These are phyloP conservation scores for Aspergillus sp. DNA, from an alignment of 2,329 filamentous ascomycete genomes.

Conservation along the genomic window DNA sequence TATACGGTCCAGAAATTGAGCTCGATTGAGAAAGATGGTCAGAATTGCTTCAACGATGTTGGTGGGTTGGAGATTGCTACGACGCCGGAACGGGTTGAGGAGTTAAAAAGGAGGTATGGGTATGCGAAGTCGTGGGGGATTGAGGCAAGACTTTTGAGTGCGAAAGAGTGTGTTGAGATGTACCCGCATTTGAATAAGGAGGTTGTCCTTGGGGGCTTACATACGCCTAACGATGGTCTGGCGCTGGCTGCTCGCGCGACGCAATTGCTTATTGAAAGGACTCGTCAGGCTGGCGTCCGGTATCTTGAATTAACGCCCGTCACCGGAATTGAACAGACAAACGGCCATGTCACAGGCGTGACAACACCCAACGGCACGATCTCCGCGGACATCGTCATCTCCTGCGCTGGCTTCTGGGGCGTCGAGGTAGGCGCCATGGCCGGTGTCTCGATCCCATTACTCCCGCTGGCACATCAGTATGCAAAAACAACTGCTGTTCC, in stretches of 20 bases:
- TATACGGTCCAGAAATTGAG: conserved; percentile 58
- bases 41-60: conserved; percentile 54
- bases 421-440: conserved; percentile 59
- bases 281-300: conserved; percentile 50
- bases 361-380: conserved; percentile 44
- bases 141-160: conserved; percentile 45
- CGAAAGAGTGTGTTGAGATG: conserved; percentile 47
- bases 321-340: conserved; percentile 48
- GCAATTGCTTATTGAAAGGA: conserved; percentile 54
- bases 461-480: conserved; percentile 59
- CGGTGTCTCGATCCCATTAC: conserved; percentile 50
- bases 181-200: conserved; percentile 52
- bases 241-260: conserved; percentile 57
- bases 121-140: conserved; percentile 57
- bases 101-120: conserved; percentile 57
- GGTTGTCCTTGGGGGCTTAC: conserved; percentile 51
- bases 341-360: conserved; percentile 52
- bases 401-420: conserved; percentile 61
- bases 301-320: conserved; percentile 54
- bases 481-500: conserved; percentile 54
- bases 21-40: conserved; percentile 44
- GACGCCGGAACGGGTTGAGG: conserved; percentile 51
- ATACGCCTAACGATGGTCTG: conserved; percentile 56
- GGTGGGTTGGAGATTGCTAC: conserved; percentile 59
- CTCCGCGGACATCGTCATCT: conserved; percentile 55